Evolutionary conservation across 169 alveolate species (phyloP), one percentile per base, ranked within the genome.

Genomic region (Plasmodium adleri): DNA sequence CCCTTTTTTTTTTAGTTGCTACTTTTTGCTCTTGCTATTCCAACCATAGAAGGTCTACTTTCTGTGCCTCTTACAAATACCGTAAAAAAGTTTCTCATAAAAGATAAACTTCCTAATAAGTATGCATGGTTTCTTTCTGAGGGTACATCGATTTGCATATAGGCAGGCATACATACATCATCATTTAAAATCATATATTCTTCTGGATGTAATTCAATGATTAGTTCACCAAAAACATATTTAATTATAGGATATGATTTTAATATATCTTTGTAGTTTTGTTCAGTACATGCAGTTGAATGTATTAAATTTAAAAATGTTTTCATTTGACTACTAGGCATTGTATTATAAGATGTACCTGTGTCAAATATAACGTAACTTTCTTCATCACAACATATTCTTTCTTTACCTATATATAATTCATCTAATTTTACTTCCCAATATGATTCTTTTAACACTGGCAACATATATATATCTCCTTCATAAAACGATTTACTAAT

Each of bases 111-210:
- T 2, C 98, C 98, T 47, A 96, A 94, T 20, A 96, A 85, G 63
- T 93, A 96, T 13, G 98, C 97, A 15, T 95, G 97, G 9, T 97
- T 97, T 58, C 92, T 95, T 71, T 95, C 97, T 0, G 96, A 94
- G 2, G 98, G 98, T 0, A 96, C 97, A 86, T 96, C 98, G 2
- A 96, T 91, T 64, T 94, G 96, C 98, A 96, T 96, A 54, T 91
- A 93, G 0, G 97, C 98, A 6, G 98, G 98, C 58, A 90, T 92
- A 75, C 98, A 96, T 20, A 52, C 39, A 17, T 78, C 94, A 1
- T 71, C 89, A 22, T 88, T 72, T 22, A 70, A 59, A 60, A 91
- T 56, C 93, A 93, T 92, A 63, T 93, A 93, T 59, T 93, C 94
- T 3, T 83, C 70, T 0, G 96, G 95, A 26, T 62, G 60, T 0